Evolutionary conservation across 345 rosid genomes (phyloP).

Genomic region (Arabis alpina): DNA sequence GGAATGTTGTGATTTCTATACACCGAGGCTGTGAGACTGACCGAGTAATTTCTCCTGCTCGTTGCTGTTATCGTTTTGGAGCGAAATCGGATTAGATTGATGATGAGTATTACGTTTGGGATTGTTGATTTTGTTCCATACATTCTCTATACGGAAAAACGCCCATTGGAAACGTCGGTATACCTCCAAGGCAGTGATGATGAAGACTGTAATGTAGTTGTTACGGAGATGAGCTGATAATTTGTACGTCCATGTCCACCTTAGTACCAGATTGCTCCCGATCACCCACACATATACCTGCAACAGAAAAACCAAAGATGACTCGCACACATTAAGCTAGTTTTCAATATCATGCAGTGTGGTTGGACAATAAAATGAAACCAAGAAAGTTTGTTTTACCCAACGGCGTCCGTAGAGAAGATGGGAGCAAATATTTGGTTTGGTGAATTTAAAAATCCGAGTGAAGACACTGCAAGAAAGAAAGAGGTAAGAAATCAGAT

Average conservation of each 20-base stretch:
- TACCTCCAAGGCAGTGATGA: slow-evolving; percentile 82
- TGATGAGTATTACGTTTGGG: slow-evolving; percentile 61
- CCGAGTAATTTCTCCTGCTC: slow-evolving; percentile 67
- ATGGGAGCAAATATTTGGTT: slow-evolving; percentile 57
- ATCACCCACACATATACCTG: slow-evolving; percentile 94
- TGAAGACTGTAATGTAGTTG: slow-evolving; percentile 80
- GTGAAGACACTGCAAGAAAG: slow-evolving; percentile 69
- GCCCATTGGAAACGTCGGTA: slow-evolving; percentile 91
- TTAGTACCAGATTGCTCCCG: slow-evolving; percentile 82
- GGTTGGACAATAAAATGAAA: not conserved
- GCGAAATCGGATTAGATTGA: slow-evolving; percentile 30
- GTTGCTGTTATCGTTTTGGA: slow-evolving; percentile 40
- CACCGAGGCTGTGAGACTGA: slow-evolving; percentile 52
- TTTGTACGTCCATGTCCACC: slow-evolving; percentile 98
- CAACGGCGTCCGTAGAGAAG: slow-evolving; percentile 73
- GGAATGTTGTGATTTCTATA: slow-evolving; percentile 41
- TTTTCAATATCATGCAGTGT: not conserved
- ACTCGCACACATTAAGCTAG: not conserved
- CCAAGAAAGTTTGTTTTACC: slow-evolving; percentile 53
- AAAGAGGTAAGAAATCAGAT: not conserved
- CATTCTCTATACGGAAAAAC: slow-evolving; percentile 92
- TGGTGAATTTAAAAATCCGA: slow-evolving; percentile 79
- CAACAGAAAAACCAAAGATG: slow-evolving; percentile 20
- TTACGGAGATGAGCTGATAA: slow-evolving; percentile 94
- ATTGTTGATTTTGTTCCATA: slow-evolving; percentile 77